Percentiles rank a stretch among this genome's conserved stretches.
Conservation (phyloP, 2,329 filamentous ascomycete genomes). For the Aspergillus glaucus region DNA sequence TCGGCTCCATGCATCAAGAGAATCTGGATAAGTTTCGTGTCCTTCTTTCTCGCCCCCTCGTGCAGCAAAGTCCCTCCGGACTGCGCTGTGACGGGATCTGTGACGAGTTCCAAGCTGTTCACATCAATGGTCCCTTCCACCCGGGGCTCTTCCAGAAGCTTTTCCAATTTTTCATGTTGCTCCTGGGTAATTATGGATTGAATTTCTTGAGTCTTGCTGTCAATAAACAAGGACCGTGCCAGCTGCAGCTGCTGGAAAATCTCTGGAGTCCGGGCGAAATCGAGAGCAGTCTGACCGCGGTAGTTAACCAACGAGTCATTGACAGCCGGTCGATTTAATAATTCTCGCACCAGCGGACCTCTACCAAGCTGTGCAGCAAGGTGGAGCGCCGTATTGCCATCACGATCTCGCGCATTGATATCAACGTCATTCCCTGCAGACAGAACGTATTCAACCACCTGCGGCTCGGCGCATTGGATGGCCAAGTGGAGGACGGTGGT, state of each 20-base stretch:
- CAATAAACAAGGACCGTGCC: conserved; percentile 80
- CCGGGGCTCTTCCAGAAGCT: conserved; percentile 74
- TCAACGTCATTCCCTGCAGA: conserved; percentile 68
- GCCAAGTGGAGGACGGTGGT: conserved; percentile 89
- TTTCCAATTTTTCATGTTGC: conserved; percentile 72
- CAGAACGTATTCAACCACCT: conserved; percentile 91
- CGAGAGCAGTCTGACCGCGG: conserved; percentile 76
- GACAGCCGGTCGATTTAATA: conserved; percentile 75
- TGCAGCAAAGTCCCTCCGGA: conserved; percentile 88
- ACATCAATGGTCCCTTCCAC: conserved; percentile 85
- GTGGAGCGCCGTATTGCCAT: conserved; percentile 91
- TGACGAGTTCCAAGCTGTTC: conserved; percentile 82
- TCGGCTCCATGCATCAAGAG: conserved; percentile 90
- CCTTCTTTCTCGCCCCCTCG: conserved; percentile 82
- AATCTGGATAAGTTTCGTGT: conserved; percentile 80
- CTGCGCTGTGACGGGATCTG: conserved; percentile 69
- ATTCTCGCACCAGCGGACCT: conserved; percentile 69
- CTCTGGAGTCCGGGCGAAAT: conserved; percentile 83
- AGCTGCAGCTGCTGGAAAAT: conserved; percentile 95
- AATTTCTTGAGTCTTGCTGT: conserved; percentile 75
- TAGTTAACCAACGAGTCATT: conserved; percentile 85
- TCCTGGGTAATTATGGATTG: conserved; percentile 67
- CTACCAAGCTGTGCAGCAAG: conserved; percentile 79
- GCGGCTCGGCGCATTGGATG: conserved; percentile 87
- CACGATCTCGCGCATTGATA: conserved; percentile 82